Percentiles rank a stretch among this genome's conserved stretches.
phyloP scores from a whole-genome alignment of 1,284 basidiomycete species.

The Mycena citricolor region DNA sequence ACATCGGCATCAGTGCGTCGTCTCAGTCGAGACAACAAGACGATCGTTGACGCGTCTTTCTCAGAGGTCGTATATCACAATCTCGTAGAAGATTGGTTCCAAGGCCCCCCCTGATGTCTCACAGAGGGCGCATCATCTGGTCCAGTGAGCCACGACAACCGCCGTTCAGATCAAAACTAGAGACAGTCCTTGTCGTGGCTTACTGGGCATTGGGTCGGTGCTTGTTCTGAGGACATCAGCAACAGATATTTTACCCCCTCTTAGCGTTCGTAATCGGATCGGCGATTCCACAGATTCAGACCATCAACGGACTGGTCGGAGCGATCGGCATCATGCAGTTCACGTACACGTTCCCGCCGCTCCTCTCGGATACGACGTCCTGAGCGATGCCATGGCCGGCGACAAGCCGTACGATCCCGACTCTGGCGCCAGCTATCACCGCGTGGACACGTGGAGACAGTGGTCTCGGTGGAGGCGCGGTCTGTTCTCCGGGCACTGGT shows the following conservation, averaged over 20 bases:
- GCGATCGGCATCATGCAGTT: constrained; percentile 12
- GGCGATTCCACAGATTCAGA: constrained; percentile 5
- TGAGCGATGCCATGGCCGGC: constrained; percentile 41
- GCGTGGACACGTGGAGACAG: constrained; percentile 38
- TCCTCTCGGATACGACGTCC: constrained; percentile 38
- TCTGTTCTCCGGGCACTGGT: constrained; percentile 39
- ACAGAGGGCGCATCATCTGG: too few relatives aligned
- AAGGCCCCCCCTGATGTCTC: too few relatives aligned
- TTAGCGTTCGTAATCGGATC: constrained; percentile 11
- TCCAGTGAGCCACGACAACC: constrained; percentile 2
- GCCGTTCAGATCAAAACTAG: constrained; percentile 1
- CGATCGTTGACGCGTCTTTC: not conserved
- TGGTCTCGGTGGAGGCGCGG: constrained; percentile 44
- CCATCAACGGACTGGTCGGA: constrained; percentile 9
- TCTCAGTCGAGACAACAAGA: not conserved
- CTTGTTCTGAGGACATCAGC: too few relatives aligned
- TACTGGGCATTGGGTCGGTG: too few relatives aligned
- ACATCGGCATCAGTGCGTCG: constrained; percentile 10
- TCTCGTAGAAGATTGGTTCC: constrained; percentile 6
- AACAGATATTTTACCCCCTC: too few relatives aligned
- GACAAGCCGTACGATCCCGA: constrained; percentile 39
- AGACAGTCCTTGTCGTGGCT: constrained; percentile 5
- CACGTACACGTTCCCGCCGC: constrained; percentile 14
- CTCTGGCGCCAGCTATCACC: constrained; percentile 26
- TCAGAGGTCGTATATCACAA: constrained; percentile 9